phyloP scores from a whole-genome alignment of 305 asterid species.

The Fraxinus dipetala region DNA sequence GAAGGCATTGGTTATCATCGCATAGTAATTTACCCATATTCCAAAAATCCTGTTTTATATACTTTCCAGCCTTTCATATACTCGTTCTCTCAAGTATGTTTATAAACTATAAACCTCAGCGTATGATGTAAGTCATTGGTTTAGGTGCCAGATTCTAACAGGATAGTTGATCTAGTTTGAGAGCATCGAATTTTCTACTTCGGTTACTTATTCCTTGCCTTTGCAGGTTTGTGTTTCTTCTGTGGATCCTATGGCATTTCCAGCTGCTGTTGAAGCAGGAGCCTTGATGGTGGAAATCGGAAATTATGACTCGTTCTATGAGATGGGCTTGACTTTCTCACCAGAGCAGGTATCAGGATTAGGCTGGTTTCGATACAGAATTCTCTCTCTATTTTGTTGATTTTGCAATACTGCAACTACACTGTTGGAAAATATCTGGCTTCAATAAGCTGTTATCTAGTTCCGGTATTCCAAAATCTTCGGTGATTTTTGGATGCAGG shows the following conservation, averaged over 20 bases:
- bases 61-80: not conserved
- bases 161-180: not conserved
- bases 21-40: not conserved
- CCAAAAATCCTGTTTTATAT: not conserved
- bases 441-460: not conserved
- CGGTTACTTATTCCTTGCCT: not conserved
- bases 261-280: conserved; percentile 88
- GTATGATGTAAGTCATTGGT: not conserved
- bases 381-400: not conserved
- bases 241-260: conserved; percentile 77
- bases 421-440: not conserved
- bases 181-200: not conserved
- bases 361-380: not conserved
- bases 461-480: not conserved
- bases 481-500: conserved; percentile 33
- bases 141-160: not conserved
- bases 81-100: not conserved
- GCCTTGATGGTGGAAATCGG: conserved; percentile 91
- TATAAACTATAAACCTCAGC: not conserved
- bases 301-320: conserved; percentile 84
- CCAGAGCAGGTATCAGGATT: conserved; percentile 60
- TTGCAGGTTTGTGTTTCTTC: conserved; percentile 88
- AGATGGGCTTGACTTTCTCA: conserved; percentile 64
- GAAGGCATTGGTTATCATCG: not conserved
- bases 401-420: not conserved